phyloP scores from a whole-genome alignment of 768 basidiomycete species.

The Tephrocybe rancida region DNA sequence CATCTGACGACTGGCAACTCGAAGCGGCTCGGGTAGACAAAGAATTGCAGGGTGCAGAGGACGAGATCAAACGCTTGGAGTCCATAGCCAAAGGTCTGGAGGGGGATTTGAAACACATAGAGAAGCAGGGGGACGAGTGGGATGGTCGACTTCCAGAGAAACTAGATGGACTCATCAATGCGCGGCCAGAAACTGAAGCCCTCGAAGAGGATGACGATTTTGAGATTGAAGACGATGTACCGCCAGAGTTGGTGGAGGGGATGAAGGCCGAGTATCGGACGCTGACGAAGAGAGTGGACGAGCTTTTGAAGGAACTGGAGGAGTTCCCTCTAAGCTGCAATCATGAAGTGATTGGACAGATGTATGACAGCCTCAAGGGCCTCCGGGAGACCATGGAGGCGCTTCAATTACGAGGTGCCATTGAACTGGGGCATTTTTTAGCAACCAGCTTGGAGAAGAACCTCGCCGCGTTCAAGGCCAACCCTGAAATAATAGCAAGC shows the following conservation, averaged over 20 bases:
- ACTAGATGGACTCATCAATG: neutral
- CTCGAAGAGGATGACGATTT: neutral
- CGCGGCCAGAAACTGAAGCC: neutral
- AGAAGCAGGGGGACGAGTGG: too few relatives aligned
- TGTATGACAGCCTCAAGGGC: neutral
- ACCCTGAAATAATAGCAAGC: neutral
- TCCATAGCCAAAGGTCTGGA: neutral
- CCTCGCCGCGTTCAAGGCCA: neutral
- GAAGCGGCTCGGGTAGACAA: neutral
- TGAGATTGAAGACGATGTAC: neutral
- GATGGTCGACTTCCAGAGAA: too few relatives aligned
- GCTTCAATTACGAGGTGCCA: neutral
- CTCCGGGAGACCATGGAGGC: neutral
- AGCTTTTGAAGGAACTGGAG: conserved; percentile 1
- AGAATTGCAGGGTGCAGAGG: neutral
- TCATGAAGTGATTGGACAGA: neutral
- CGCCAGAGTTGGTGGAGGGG: neutral
- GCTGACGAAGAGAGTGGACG: neutral
- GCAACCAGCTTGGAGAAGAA: neutral
- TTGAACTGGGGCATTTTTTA: neutral
- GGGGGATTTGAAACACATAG: too few relatives aligned
- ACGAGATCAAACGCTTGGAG: neutral
- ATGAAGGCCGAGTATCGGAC: neutral
- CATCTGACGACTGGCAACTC: too few relatives aligned
- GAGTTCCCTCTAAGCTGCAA: neutral